Evolutionary conservation across 352 stramenopile genomes (phyloP).

Genomic region (Phytophthora pini): DNA sequence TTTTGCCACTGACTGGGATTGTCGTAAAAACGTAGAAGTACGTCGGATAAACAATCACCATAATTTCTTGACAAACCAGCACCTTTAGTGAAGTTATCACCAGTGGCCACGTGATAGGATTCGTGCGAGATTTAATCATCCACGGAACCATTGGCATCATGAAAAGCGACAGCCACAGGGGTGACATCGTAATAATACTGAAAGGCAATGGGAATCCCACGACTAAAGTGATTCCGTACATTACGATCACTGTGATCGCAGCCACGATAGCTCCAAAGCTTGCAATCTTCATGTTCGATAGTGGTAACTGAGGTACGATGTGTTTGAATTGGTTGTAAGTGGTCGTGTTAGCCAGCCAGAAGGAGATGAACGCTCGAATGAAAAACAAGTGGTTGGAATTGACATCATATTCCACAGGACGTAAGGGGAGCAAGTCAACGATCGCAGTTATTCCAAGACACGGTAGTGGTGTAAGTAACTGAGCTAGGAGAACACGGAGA

Average conservation of each 20-base stretch:
- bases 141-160: slow-evolving; percentile 5
- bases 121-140: slow-evolving; percentile 7
- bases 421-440: slow-evolving; percentile 22
- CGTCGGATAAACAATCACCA: slow-evolving; percentile 34
- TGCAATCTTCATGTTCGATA: slow-evolving; percentile 6
- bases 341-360: slow-evolving; percentile 17
- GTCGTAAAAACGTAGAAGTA: slow-evolving; percentile 35
- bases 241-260: not conserved
- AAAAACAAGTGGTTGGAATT: slow-evolving; percentile 21
- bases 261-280: slow-evolving; percentile 10
- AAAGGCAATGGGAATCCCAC: slow-evolving; percentile 51
- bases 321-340: slow-evolving; percentile 27
- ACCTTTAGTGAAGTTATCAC: slow-evolving; percentile 21
- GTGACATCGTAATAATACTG: slow-evolving; percentile 24
- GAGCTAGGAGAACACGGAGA: slow-evolving; percentile 11
- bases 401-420: slow-evolving; percentile 6
- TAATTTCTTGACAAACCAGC: slow-evolving; percentile 20
- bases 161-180: slow-evolving; percentile 19
- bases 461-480: slow-evolving; percentile 17
- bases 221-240: slow-evolving; percentile 14
- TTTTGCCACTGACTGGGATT: slow-evolving; percentile 13
- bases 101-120: slow-evolving; percentile 2
- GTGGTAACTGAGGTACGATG: slow-evolving; percentile 12
- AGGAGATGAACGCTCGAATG: slow-evolving; percentile 9
- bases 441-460: slow-evolving; percentile 16